Evolutionary conservation across 345 rosid species (phyloP), one percentile per base, ranked within the genome.

Genomic region (Eutrema japonicum): DNA sequence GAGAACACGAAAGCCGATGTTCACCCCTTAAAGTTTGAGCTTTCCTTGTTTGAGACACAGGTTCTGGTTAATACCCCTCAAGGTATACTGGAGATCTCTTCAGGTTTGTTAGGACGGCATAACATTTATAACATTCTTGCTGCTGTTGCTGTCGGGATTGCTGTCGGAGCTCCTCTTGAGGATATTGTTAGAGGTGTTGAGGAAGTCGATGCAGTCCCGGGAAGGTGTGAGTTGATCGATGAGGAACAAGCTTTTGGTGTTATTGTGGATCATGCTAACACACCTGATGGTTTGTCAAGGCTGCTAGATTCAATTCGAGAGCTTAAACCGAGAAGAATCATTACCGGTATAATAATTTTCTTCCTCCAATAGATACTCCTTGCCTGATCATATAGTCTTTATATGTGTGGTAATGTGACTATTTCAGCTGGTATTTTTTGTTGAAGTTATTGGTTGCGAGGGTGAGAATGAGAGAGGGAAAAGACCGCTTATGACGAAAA

Each of bases 231-330:
- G 70, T 75, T 94, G 79, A 94, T 94, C 65, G 98, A 91, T 4
- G 97, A 91, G 73, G 97, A 91, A 74, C 95, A 91, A 80, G 96
- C 97, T 66, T 94, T 83, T 79, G 96, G 97, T 37, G 98, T 89
- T 75, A 88, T 89, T 59, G 97, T 94, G 64, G 98, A 91, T 73
- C 83, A 87, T 76, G 95, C 95, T 68, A 82, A 84, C 13, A 88
- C 96, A 42, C 96, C 96, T 53, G 90, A 83, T 80, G 95, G 87
- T 48, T 82, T 91, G 54, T 94, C 98, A 56, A 91, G 86, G 74
- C 84, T 91, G 57, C 89, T 91, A 32, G 98, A 94, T 83, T 88
- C 96, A 29, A 87, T 87, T 74, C 84, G 91, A 75, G 95, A 94
- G 84, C 96, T 94, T 77, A 75, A 76, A 55, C 95, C 97, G 2